A percentile compares a stretch with the other conserved stretches of the same genome.
These are phyloP conservation scores for Vitis amurensis DNA, from an alignment of 164 flowering plant species.

Conservation along the genomic window DNA sequence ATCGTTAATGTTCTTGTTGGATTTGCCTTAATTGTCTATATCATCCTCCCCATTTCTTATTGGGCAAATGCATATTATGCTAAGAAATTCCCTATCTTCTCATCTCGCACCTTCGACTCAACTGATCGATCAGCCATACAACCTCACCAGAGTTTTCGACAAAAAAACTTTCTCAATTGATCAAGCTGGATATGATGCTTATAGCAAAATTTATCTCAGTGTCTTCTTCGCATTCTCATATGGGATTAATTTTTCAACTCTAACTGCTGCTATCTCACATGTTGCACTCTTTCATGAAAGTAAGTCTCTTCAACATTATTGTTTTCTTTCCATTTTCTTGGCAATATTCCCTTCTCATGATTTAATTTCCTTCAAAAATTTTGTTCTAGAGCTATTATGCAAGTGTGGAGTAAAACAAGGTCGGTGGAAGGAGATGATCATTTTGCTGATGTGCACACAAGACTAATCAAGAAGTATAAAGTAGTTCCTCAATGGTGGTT, in stretches of 20 bases:
- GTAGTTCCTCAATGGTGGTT: slow-evolving; percentile 91
- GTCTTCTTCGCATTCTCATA: slow-evolving; percentile 49
- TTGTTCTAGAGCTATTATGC: slow-evolving; percentile 32
- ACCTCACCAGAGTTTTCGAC: slow-evolving; percentile 36
- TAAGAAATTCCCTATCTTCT: slow-evolving; percentile 52
- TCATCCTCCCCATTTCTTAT: slow-evolving; percentile 48
- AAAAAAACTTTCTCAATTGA: slow-evolving; percentile 33
- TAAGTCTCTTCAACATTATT: slow-evolving; percentile 17
- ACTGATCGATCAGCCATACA: slow-evolving; percentile 31
- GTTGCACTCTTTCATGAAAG: slow-evolving; percentile 64
- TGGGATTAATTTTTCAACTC: slow-evolving; percentile 58
- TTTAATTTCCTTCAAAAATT: no score
- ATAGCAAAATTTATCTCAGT: slow-evolving; percentile 58
- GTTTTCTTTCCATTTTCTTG: background rate
- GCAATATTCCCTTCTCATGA: no score
- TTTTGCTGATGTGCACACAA: slow-evolving; percentile 55
- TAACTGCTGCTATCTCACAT: slow-evolving; percentile 53
- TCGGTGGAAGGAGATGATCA: slow-evolving; percentile 11
- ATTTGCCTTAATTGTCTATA: slow-evolving; percentile 40
- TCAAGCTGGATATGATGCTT: slow-evolving; percentile 28
- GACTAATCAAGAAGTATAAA: slow-evolving; percentile 71
- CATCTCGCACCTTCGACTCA: slow-evolving; percentile 30
- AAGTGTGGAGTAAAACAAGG: slow-evolving; percentile 48
- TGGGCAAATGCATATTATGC: slow-evolving; percentile 54
- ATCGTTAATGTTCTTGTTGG: slow-evolving; percentile 52